phyloP scores from a whole-genome alignment of 345 rosid genomes.

The Euphorbia pulcherrima region DNA sequence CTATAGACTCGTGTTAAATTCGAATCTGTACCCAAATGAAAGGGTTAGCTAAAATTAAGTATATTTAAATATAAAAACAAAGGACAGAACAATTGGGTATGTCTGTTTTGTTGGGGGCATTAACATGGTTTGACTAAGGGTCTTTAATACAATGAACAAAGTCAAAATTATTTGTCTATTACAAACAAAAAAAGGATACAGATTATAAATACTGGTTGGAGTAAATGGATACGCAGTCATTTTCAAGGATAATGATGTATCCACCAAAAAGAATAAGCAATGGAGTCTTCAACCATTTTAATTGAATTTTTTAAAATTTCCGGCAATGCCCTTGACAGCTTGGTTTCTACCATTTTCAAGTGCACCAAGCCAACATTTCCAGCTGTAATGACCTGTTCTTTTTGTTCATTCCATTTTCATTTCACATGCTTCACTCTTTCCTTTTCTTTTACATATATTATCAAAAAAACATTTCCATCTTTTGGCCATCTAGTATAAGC shows the following conservation, averaged over 20 bases:
- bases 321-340: conserved; percentile 8
- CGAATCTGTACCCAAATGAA: no score
- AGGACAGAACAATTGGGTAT: no score
- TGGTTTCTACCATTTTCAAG: conserved; percentile 4
- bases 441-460: neutral
- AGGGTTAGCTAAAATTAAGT: no score
- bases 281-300: neutral
- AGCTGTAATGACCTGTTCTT: conserved; percentile 17
- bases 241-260: neutral
- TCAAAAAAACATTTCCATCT: no score
- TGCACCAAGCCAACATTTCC: conserved; percentile 1
- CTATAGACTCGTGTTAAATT: no score
- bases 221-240: neutral
- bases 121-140: neutral
- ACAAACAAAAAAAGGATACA: neutral
- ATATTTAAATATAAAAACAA: neutral
- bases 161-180: neutral
- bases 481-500: no score
- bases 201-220: neutral
- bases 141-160: neutral
- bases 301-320: conserved; percentile 3
- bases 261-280: neutral
- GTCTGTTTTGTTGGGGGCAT: neutral
- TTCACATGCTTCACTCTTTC: neutral
- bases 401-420: neutral